phyloP scores from a whole-genome alignment of 1,139 yeast genomes.

The Debaryomyces udenii region DNA sequence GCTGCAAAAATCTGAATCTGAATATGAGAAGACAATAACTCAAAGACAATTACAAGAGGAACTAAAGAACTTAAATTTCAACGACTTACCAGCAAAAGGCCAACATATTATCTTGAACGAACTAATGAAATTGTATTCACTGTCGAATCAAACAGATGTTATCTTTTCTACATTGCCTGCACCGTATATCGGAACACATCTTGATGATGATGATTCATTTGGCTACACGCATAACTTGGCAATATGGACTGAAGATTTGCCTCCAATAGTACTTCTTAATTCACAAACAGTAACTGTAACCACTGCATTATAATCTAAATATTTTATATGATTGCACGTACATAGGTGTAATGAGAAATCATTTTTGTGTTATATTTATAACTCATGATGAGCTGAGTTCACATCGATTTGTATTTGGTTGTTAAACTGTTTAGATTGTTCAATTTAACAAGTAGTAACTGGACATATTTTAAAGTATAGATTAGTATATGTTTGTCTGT shows the following conservation, averaged over 20 bases:
- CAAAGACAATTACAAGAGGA: conserved; percentile 44
- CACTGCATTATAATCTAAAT: conserved; percentile 62
- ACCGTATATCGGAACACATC: conserved; percentile 81
- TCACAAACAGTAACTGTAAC: conserved; percentile 96
- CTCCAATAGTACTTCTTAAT: conserved; percentile 79
- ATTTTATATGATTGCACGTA: background rate
- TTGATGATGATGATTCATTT: conserved; percentile 64
- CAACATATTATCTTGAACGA: conserved; percentile 90
- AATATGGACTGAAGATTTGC: conserved; percentile 78
- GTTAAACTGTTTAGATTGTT: too few relatives aligned
- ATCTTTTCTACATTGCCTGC: conserved; percentile 90
- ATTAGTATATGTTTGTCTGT: conserved; percentile 6
- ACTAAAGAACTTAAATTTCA: conserved; percentile 57
- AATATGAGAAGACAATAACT: conserved; percentile 26
- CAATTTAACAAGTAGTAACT: too few relatives aligned
- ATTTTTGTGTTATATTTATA: conserved; percentile 6
- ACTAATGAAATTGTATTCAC: conserved; percentile 65
- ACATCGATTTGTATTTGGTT: too few relatives aligned
- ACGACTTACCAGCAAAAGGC: conserved; percentile 86
- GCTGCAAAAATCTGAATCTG: background rate
- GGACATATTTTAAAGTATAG: background rate
- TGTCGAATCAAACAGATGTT: conserved; percentile 62
- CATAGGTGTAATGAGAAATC: background rate
- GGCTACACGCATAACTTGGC: conserved; percentile 79
- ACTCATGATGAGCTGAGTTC: too few relatives aligned